These are phyloP conservation scores for Neurospora sp. DNA, from an alignment of 495 filamentous ascomycete genomes.

Conservation along the genomic window DNA sequence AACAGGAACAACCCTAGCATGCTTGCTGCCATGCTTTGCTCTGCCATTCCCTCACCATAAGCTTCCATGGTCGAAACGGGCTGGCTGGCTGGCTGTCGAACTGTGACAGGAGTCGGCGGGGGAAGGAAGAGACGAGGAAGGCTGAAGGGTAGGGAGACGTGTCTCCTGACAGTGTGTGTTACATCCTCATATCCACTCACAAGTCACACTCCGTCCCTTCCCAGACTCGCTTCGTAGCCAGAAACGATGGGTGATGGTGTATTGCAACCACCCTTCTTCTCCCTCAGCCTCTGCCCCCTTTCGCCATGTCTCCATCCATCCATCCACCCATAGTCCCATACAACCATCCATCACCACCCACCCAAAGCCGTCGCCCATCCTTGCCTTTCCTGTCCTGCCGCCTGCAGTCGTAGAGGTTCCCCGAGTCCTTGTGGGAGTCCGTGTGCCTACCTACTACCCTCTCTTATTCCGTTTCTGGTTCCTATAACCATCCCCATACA, in stretches of 20 bases:
- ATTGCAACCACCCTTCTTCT: not conserved
- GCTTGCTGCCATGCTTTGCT: not conserved
- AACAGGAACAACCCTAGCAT: not conserved
- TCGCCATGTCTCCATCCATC: not conserved
- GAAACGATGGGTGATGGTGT: not conserved
- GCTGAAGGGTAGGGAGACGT: not conserved
- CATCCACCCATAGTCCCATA: not conserved
- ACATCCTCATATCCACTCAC: not conserved
- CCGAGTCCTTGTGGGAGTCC: not conserved
- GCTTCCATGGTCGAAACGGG: not conserved
- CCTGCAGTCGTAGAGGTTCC: not conserved
- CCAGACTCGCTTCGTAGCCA: not conserved
- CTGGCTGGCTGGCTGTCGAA: not conserved
- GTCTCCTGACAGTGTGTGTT: not conserved
- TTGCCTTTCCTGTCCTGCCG: not conserved
- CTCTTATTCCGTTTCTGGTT: not conserved
- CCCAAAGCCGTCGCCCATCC: not conserved
- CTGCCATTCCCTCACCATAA: not conserved
- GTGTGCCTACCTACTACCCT: not conserved
- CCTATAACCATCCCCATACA: not conserved
- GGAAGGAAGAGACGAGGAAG: not conserved
- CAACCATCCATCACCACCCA: conserved; percentile 5
- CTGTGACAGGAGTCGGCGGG: not conserved
- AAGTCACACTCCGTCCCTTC: not conserved
- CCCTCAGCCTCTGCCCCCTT: not conserved